These are phyloP conservation scores for Microdochium bolleyi DNA, from an alignment of 2,329 filamentous ascomycete species.

Conservation along the genomic window DNA sequence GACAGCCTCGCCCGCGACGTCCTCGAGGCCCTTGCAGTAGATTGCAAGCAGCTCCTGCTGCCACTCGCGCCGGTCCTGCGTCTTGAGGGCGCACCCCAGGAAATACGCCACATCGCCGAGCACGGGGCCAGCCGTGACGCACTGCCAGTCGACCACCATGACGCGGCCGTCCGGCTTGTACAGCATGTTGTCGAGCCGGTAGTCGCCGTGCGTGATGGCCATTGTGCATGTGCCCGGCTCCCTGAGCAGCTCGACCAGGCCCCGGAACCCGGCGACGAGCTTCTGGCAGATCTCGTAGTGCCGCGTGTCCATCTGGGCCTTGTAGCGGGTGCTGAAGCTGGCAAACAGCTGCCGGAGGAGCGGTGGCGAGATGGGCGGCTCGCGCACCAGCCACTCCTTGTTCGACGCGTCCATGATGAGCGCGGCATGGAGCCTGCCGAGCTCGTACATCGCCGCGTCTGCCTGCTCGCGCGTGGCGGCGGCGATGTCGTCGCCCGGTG, in stretches of 20 bases:
- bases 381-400: not conserved
- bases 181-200: not conserved
- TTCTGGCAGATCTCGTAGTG: not conserved
- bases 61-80: not conserved
- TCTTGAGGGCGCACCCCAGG: not conserved
- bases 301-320: not conserved
- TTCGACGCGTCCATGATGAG: not conserved
- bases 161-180: not conserved
- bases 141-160: slow-evolving; percentile 1
- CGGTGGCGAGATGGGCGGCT: not conserved
- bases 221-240: not conserved
- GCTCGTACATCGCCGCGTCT: not conserved
- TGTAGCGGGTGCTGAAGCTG: not conserved
- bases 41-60: not conserved
- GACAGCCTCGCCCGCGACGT: not conserved
- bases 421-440: not conserved
- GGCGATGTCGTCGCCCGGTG: not conserved
- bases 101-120: not conserved
- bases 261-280: not conserved
- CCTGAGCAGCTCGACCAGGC: not conserved
- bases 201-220: not conserved
- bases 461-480: not conserved
- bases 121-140: not conserved
- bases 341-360: not conserved
- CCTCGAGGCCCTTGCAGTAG: not conserved